Percentiles rank a stretch among this genome's conserved stretches.
Evolutionary conservation across 2,329 filamentous ascomycete genomes (phyloP).

Genomic region (Colletotrichum destructivum): DNA sequence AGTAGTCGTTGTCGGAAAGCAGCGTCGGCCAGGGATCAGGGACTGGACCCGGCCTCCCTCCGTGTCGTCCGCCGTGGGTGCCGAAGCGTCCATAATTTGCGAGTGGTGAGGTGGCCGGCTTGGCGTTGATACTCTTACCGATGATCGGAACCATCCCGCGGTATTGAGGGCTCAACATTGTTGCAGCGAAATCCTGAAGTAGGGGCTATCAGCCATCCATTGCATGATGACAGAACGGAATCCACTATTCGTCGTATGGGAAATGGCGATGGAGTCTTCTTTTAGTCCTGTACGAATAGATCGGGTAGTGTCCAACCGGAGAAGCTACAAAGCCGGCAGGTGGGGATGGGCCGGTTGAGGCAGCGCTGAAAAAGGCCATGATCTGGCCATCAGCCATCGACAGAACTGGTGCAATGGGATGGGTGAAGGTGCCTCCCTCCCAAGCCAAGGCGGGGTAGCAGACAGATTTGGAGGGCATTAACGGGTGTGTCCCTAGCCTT

Average conservation of each 20-base stretch:
- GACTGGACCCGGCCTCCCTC: constrained; percentile 24
- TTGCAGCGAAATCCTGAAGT: background rate
- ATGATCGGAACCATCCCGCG: constrained; percentile 7
- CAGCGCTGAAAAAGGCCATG: constrained; percentile 16
- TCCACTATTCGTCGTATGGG: background rate
- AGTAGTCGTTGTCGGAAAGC: constrained; percentile 12
- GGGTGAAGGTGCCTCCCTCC: constrained; percentile 2
- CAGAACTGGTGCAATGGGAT: constrained; percentile 6
- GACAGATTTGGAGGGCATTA: background rate
- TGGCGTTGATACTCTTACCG: background rate
- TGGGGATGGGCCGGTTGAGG: constrained; percentile 19
- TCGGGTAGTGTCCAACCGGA: constrained; percentile 5
- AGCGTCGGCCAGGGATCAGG: constrained; percentile 32
- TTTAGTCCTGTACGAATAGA: background rate
- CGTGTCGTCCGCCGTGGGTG: constrained; percentile 28
- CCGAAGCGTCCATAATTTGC: constrained; percentile 26
- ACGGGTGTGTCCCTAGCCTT: constrained; percentile 18
- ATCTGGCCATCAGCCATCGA: constrained; percentile 19
- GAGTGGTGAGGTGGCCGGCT: constrained; percentile 21
- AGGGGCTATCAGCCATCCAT: background rate
- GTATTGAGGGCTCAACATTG: background rate
- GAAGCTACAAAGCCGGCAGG: constrained; percentile 14
- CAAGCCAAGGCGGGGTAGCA: background rate
- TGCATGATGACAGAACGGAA: background rate
- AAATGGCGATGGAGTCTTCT: background rate